Evolutionary conservation across 1,139 yeast species (phyloP), one percentile per base, ranked within the genome.

Genomic region (Kodamaea derodonti): DNA sequence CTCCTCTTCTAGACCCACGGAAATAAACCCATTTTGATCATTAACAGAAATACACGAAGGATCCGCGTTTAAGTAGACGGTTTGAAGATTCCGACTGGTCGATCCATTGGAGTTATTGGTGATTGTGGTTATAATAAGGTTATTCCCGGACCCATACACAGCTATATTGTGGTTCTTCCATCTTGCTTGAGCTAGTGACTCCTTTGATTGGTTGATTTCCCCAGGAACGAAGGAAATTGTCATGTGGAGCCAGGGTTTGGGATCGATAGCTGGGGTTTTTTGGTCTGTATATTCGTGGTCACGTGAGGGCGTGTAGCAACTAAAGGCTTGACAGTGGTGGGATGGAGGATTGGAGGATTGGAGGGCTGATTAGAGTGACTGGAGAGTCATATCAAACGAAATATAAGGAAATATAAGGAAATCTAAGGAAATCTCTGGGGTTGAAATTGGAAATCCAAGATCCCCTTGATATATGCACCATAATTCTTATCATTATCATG

Each of bases 141-240:
- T 88, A 59, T 88, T 87, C 1, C 96, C 97, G 2, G 96, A 85
- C 36, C 92, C 85, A 53, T 90, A 90, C 0, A 80, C 82, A 18
- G 84, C 62, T 7, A 88, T 60, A 37, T 80, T 74, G 41, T 77
- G 78, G 14, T 69, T 69, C 39, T 78, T 78, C 95, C 96, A 88
- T 36, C 64, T 60, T 4, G 71, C 74, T 45, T 82, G 84, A 39
- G 78, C 69, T 15, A 79, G 74, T 1, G 87, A 67, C 43, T 75
- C 72, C 10, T 65, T 62, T 2, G 73, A 58, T 30, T 68, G 59
- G 52, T 81, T 84, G 23, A 92, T 95, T 52, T 85, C 86, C 1
- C 97, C 97, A 2, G 96, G 96, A 24, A 85, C 74, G 52, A 84
- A 84, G 41, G 78, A 73, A 37, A 83, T 59, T 6, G 84, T 66